phyloP scores from a whole-genome alignment of 768 basidiomycete genomes.

The Mycena floridula region DNA sequence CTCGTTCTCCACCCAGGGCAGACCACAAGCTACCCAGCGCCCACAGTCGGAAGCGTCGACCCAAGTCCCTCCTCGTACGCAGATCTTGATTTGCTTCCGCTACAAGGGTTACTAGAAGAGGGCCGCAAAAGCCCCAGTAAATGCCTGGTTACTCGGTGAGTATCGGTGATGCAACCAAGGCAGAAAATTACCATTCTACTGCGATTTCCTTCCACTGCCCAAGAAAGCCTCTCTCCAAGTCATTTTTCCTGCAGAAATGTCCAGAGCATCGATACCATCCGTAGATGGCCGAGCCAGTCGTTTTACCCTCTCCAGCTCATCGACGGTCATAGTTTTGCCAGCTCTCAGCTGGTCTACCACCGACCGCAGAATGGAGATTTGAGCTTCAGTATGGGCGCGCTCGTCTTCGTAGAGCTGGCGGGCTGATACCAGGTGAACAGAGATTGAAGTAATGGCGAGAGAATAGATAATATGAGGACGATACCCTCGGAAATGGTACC shows the following conservation, averaged over 20 bases:
- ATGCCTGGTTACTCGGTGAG: too few species aligned
- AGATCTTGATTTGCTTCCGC: too few species aligned
- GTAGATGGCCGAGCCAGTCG: conserved; percentile 41
- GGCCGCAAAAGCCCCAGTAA: too few species aligned
- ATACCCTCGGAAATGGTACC: conserved; percentile 28
- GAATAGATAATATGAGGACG: conserved; percentile 62
- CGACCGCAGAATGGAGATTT: conserved; percentile 56
- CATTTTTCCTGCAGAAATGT: conserved; percentile 18
- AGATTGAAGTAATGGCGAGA: conserved; percentile 57
- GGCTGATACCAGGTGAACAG: conserved; percentile 58
- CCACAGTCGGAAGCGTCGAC: too few species aligned
- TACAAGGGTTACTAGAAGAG: too few species aligned
- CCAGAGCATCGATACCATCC: conserved; percentile 7
- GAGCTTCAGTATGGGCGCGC: conserved; percentile 47
- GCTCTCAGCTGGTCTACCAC: conserved; percentile 47
- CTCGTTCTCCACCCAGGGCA: too few species aligned
- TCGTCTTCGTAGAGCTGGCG: conserved; percentile 46
- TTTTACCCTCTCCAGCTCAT: conserved; percentile 49
- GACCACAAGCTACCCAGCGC: too few species aligned
- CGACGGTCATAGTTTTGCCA: conserved; percentile 35
- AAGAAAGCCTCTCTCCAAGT: conserved; percentile 48
- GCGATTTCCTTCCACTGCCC: too few species aligned
- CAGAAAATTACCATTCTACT: too few species aligned
- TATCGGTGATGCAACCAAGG: too few species aligned
- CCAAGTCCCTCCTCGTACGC: too few species aligned